A percentile compares a stretch with the other conserved stretches of the same genome.
phyloP scores from a whole-genome alignment of 2,329 filamentous ascomycete genomes.

The Dactylellina sp. region DNA sequence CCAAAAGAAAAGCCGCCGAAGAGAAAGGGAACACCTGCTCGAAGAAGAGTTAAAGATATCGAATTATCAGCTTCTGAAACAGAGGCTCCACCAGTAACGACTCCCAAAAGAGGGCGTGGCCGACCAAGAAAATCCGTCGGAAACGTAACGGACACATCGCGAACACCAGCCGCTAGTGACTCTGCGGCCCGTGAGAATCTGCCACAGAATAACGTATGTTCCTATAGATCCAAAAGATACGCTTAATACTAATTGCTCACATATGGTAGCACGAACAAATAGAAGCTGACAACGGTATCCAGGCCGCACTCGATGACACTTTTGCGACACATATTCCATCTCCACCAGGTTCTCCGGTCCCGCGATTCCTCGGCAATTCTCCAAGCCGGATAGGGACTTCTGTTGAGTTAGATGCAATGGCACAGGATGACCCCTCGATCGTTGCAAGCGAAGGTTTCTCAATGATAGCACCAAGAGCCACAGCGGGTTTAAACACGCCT shows the following conservation, averaged over 20 bases:
- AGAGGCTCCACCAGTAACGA: conserved; percentile 5
- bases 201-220: not conserved
- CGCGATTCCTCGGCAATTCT: not conserved
- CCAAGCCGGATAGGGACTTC: not conserved
- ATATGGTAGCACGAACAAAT: conserved; percentile 10
- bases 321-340: conserved; percentile 42
- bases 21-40: conserved; percentile 47
- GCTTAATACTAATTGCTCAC: not conserved
- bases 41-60: conserved; percentile 22
- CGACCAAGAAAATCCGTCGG: conserved; percentile 52
- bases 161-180: not conserved
- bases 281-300: conserved; percentile 9
- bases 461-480: conserved; percentile 44
- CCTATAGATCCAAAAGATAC: not conserved
- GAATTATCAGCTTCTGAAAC: conserved; percentile 26
- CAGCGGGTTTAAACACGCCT: conserved; percentile 37
- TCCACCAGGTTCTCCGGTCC: conserved; percentile 41
- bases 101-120: conserved; percentile 48
- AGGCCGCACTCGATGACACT: conserved; percentile 24
- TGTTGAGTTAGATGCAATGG: conserved; percentile 3
- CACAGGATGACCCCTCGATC: conserved; percentile 39
- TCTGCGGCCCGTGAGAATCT: not conserved
- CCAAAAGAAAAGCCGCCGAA: conserved; percentile 30
- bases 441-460: conserved; percentile 52
- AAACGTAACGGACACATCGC: conserved; percentile 3